Base-by-base conservation (phyloP, 2,329 filamentous ascomycete genomes). In the Colletotrichum liaoningense region DNA sequence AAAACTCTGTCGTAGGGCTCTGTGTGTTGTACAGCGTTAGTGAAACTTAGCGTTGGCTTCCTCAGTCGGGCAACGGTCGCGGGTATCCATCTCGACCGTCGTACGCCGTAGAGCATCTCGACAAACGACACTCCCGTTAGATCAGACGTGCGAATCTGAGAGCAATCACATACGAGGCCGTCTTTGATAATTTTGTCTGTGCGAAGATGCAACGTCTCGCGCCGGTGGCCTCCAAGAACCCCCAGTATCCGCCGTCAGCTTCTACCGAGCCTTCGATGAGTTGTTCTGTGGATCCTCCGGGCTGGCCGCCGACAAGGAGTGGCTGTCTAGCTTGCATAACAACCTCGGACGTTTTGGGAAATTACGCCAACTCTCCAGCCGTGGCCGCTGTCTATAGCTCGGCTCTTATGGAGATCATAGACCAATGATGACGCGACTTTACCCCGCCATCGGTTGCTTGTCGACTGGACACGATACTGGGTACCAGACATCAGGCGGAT, bases 261-360 rank as follows among this genome's bases (percentile, higher is more conserved):
- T 75, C 69, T 65, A 69, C 59, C 75, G 76, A 75, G 78, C 74
- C 77, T 86, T 86, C 84, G 80, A 84, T 79, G 79, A 79, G 78
- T 81, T 82, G 79, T 85, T 86, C 84, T 82, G 80, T 85, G 82
- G 83, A 73, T 69, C 63, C 72, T 75, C 75, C 80, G 79, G 80
- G 73, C 73, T 78, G 76, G 60, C 80, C 79, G 78, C 75, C 60
- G 58, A 73, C 78, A 77, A 72, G 76, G 77, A 74, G 68, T 69
- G 76, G 76, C 78, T 75, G 78, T 75, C 74, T 75, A 78, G 72
- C 62, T 79, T 79, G 85, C 85, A 87, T 87, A 78, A 87, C 81
- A 81, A 84, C 75, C 78, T 77, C 78, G 77, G 78, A 81, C 79
- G 74, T 64, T 82, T 85, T 84, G 82, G 85, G 85, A 86, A 86